Conservation (phyloP, 2,329 filamentous ascomycete species). For the Trichoderma atrobrunneum region DNA sequence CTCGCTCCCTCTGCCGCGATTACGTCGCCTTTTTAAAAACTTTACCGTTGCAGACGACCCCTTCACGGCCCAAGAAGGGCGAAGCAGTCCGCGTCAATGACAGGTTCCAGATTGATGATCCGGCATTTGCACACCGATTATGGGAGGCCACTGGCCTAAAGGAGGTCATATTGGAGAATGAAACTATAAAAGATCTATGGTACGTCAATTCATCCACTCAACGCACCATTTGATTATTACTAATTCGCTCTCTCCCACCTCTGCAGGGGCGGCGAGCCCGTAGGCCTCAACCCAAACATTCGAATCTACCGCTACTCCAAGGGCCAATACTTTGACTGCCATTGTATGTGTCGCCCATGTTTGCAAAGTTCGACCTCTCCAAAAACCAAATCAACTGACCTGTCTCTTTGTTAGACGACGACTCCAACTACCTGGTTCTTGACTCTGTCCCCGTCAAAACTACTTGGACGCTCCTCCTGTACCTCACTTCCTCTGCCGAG, state of each 20-base stretch:
- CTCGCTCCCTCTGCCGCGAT: constrained; percentile 68
- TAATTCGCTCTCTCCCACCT: neutral
- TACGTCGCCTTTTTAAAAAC: constrained; percentile 71
- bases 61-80: constrained; percentile 72
- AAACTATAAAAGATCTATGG: constrained; percentile 43
- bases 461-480: constrained; percentile 88
- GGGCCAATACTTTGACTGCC: constrained; percentile 88
- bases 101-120: constrained; percentile 78
- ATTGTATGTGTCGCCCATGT: constrained; percentile 59
- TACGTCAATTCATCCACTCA: constrained; percentile 30
- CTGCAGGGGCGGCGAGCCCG: constrained; percentile 73
- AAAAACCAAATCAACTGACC: neutral
- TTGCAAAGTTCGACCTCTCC: neutral
- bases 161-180: constrained; percentile 51
- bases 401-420: constrained; percentile 66
- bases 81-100: constrained; percentile 87
- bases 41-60: constrained; percentile 73
- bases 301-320: constrained; percentile 82
- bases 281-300: constrained; percentile 88
- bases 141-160: constrained; percentile 77
- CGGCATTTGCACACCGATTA: constrained; percentile 67
- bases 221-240: neutral
- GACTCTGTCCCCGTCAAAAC: constrained; percentile 48
- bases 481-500: constrained; percentile 72
- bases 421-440: constrained; percentile 67